These are phyloP conservation scores for Populus deltoides DNA, from an alignment of 345 rosid genomes.

Conservation along the genomic window DNA sequence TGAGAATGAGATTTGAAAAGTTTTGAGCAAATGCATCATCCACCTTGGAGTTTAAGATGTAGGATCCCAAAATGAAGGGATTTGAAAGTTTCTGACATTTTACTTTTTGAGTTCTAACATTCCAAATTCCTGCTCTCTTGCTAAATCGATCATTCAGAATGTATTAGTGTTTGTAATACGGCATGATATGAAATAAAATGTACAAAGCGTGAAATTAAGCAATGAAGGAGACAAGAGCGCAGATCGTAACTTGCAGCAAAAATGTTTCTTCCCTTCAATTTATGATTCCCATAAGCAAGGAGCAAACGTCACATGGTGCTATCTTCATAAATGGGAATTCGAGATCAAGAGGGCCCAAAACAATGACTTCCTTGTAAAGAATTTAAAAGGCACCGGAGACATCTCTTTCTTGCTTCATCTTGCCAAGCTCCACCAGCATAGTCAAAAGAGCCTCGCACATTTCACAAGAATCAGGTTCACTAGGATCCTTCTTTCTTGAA, in stretches of 20 bases:
- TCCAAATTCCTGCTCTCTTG: too few relatives aligned
- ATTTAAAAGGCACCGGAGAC: not conserved
- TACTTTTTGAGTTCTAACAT: too few relatives aligned
- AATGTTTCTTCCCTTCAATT: not conserved
- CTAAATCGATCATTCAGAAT: too few relatives aligned
- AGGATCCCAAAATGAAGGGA: too few relatives aligned
- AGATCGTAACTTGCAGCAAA: not conserved
- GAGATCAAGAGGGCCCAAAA: not conserved
- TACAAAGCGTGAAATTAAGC: not conserved
- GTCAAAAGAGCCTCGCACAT: conserved; percentile 71
- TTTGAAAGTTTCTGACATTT: too few relatives aligned
- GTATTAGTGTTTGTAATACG: too few relatives aligned
- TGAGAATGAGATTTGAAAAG: too few relatives aligned
- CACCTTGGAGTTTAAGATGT: too few relatives aligned
- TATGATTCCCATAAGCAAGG: not conserved
- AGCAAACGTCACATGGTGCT: not conserved
- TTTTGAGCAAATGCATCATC: too few relatives aligned
- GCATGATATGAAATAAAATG: too few relatives aligned
- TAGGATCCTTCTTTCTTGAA: conserved; percentile 36
- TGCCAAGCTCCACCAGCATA: conserved; percentile 50
- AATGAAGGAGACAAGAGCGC: not conserved
- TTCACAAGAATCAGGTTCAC: conserved; percentile 46
- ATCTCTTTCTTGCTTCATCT: conserved; percentile 20
- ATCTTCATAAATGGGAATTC: not conserved
- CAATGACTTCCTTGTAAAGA: not conserved